Evolutionary conservation across 345 rosid species (phyloP).

Genomic region (Schrenkiella parvula): DNA sequence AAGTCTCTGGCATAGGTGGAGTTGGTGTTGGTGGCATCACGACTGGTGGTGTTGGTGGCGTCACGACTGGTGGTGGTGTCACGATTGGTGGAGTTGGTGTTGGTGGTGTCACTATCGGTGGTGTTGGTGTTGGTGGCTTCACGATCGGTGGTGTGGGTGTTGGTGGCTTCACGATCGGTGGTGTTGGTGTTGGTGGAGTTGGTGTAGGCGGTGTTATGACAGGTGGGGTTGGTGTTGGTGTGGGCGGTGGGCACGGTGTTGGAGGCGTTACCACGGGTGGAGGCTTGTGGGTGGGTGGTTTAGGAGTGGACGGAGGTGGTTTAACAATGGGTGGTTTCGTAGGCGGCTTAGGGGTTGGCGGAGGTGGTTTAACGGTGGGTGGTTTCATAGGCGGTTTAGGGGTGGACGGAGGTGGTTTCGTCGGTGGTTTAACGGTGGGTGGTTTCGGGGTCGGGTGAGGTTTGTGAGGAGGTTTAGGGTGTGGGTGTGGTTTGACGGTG

Average conservation of each 20-base stretch:
- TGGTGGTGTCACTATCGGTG: background rate
- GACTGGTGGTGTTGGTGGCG: background rate
- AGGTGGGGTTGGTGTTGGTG: slow-evolving; percentile 14
- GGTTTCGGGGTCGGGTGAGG: too few species aligned
- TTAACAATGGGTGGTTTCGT: background rate
- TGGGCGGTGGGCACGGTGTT: too few species aligned
- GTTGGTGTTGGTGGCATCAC: slow-evolving; percentile 23
- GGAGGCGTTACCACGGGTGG: background rate
- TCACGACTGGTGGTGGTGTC: too few species aligned
- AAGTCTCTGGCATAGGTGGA: slow-evolving; percentile 47
- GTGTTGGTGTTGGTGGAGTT: slow-evolving; percentile 16
- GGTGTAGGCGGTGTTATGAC: background rate
- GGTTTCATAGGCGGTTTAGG: slow-evolving; percentile 36
- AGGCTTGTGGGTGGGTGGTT: slow-evolving; percentile 25
- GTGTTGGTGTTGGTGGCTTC: slow-evolving; percentile 18
- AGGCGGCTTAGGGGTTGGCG: background rate
- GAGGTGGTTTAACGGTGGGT: slow-evolving; percentile 32
- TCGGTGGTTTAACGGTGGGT: background rate
- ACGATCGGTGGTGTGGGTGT: background rate
- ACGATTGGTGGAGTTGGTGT: background rate
- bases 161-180: background rate
- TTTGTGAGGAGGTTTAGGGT: slow-evolving; percentile 18
- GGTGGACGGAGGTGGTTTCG: slow-evolving; percentile 32
- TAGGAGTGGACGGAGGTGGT: background rate
- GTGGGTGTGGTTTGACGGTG: slow-evolving; percentile 15